A percentile compares a stretch with the other conserved stretches of the same genome.
These are phyloP conservation scores for Skeletonema potamos DNA, from an alignment of 108 stramenopile genomes.

Conservation along the genomic window DNA sequence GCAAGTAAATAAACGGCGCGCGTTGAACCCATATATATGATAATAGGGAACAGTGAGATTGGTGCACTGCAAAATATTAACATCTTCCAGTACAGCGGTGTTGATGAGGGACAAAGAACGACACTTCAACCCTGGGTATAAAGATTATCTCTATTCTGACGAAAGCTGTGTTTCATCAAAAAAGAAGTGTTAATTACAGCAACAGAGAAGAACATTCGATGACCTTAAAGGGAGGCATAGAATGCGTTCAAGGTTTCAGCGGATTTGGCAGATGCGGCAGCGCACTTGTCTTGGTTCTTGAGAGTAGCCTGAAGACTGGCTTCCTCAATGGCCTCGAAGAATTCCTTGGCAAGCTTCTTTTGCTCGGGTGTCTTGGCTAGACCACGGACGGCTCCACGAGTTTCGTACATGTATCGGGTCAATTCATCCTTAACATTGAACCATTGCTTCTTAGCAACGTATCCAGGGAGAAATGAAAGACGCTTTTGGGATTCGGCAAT, in stretches of 20 bases:
- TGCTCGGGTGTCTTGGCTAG: slow-evolving; percentile 68
- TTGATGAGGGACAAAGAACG: neutral
- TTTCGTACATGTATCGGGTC: slow-evolving; percentile 91
- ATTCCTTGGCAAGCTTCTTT: slow-evolving; percentile 66
- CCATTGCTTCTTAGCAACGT: slow-evolving; percentile 83
- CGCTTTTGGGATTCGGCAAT: slow-evolving; percentile 78
- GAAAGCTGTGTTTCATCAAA: neutral
- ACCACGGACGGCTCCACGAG: slow-evolving; percentile 75
- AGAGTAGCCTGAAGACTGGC: slow-evolving; percentile 54
- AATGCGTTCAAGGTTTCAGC: slow-evolving; percentile 53
- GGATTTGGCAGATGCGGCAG: slow-evolving; percentile 52
- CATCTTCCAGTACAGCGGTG: neutral
- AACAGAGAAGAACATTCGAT: neutral
- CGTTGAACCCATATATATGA: neutral
- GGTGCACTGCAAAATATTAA: neutral
- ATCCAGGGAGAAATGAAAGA: slow-evolving; percentile 62
- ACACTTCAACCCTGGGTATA: neutral
- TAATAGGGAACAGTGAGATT: neutral
- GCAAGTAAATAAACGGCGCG: neutral
- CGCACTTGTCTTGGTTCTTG: slow-evolving; percentile 64
- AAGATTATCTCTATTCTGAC: neutral
- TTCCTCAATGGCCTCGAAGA: slow-evolving; percentile 82
- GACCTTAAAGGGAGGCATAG: slow-evolving; percentile 50
- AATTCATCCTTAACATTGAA: slow-evolving; percentile 84
- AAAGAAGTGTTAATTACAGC: neutral